Evolutionary conservation across 768 basidiomycete species (phyloP), one percentile per base, ranked within the genome.

Genomic region (Clathrus columnatus): DNA sequence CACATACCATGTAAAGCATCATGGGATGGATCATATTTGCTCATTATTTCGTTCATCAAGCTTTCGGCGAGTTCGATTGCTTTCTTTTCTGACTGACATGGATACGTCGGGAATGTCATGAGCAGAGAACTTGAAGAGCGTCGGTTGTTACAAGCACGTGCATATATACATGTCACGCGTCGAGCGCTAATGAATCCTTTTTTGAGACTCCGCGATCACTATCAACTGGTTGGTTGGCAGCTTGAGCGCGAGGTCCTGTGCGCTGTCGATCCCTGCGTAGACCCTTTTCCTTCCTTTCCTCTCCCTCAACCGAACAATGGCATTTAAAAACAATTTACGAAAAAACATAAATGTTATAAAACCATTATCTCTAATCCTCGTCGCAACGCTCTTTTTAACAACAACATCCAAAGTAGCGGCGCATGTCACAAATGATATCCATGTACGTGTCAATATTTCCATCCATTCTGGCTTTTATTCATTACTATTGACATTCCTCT

Each of bases 21-120:
- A 63, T 91, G 89, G 27, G 87, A 88, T 4, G 87, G 81, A 64
- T 89, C 89, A 63, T 87, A 88, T 59, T 79, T 73, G 2, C 80
- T 76, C 89, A 90, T 90, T 0, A 79, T 79, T 46, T 83, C 73
- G 44, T 75, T 61, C 87, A 89, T 88, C 47, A 87, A 73, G 59
- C 75, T 73, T 64, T 89, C 84, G 1, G 85, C 84, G 11, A 73
- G 79, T 2, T 72, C 63, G 41, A 90, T 69, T 17, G 78, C 69
- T 5, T 68, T 43, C 42, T 26, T 32, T 48, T 63, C 59, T 20
- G 11, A 42, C 23, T 21, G 6, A 20, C 23, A 49, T 14, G 59
- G 62, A 32, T 62, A 63, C 4, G n/a, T n/a, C n/a, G n/a, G n/a
- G n/a, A n/a, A n/a, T n/a, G n/a, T n/a, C n/a, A n/a, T n/a, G n/a